Base-by-base conservation (phyloP, 371 early-diverging fungal genomes). In the Apophysomyces variabilis region DNA sequence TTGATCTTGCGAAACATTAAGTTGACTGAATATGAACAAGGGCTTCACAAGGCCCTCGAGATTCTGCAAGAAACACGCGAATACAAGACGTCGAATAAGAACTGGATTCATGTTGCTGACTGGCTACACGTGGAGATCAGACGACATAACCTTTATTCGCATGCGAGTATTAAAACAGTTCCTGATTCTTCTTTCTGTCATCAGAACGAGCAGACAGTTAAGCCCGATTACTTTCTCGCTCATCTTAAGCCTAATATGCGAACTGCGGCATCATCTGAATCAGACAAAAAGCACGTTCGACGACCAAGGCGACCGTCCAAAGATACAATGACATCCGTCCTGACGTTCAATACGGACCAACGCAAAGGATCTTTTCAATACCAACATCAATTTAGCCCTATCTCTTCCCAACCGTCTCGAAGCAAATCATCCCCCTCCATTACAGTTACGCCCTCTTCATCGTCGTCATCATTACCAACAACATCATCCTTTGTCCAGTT, bases 91-190 rank as follows among this genome's bases (percentile, higher is more conserved):
- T 37, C 58, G 3, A 70, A 60, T 57, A 71, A 69, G 60, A 73
- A 73, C 38, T 78, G 75, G 73, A 68, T 75, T 14, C 79, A 82
- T 60, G 72, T 82, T 1, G 72, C 77, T 13, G 76, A 82, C 39
- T 82, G 77, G 75, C 59, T 82, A 16, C 67, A 79, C 26, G 71
- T 75, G 5, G 82, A 82, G 56, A 74, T 82, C 21, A 56, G 73
- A 59, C 69, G 80, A 36, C 80, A 80, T 62, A 62, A 74, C 50
- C 69, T 73, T 16, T 59, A 68, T 38, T 9, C 54, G 21, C 54
- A 50, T 11, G 21, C 54, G 21, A 50, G 21, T 21, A 50, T 58
- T 41, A 14, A 13, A 45, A 36, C 37, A 39, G 21, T 54, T 59
- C 18, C 59, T 37, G 36, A 58, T 38, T 36, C 59, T 44, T 54